phyloP scores from a whole-genome alignment of 148 eudicot genomes.

The Nyssa sinensis region DNA sequence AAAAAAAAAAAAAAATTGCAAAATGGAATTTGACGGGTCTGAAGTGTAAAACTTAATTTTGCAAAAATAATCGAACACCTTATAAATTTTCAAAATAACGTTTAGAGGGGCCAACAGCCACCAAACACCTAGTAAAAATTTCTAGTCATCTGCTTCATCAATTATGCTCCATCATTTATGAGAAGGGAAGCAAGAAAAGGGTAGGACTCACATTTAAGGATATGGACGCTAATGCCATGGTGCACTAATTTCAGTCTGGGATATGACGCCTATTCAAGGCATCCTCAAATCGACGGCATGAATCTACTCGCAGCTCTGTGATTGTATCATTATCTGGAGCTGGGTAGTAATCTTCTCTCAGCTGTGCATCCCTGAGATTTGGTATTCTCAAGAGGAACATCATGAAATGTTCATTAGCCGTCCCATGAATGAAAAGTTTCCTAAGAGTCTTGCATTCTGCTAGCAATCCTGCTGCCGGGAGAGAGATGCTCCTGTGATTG shows the following conservation, averaged over 20 bases:
- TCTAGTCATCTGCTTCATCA: no score
- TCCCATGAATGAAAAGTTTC: conserved; percentile 81
- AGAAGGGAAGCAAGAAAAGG: background rate
- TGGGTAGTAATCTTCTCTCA: conserved; percentile 74
- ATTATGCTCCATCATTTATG: background rate
- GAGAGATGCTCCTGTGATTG: conserved; percentile 65
- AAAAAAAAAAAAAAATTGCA: no score
- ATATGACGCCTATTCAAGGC: conserved; percentile 55
- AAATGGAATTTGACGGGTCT: no score
- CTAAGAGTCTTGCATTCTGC: conserved; percentile 44
- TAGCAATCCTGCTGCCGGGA: conserved; percentile 66
- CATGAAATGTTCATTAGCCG: conserved; percentile 73
- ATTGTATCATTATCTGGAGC: conserved; percentile 87
- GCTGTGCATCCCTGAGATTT: conserved; percentile 62
- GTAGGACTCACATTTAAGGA: no score
- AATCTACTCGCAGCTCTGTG: conserved; percentile 79
- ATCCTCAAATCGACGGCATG: conserved; percentile 72
- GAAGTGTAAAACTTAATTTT: no score
- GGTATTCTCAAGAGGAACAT: conserved; percentile 46
- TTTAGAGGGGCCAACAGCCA: no score
- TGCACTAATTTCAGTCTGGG: conserved; percentile 38
- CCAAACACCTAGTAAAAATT: no score
- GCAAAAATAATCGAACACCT: no score
- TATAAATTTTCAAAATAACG: no score
- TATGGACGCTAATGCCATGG: background rate